These are phyloP conservation scores for Aspergillus calidoustus DNA, from an alignment of 2,329 filamentous ascomycete species.

Conservation along the genomic window DNA sequence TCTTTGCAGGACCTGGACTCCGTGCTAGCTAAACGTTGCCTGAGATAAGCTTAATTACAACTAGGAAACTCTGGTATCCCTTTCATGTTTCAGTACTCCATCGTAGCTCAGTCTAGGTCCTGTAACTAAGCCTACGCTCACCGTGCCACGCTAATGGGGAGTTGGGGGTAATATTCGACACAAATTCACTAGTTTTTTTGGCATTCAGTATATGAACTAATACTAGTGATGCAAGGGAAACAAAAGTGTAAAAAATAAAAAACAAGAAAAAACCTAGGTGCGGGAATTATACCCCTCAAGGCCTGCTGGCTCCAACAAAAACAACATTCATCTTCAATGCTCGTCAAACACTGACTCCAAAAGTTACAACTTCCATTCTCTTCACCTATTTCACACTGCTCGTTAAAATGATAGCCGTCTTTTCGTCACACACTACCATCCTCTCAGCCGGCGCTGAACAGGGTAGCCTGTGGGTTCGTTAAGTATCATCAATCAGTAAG, in stretches of 20 bases:
- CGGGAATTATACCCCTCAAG: constrained; percentile 1
- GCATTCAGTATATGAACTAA: constrained; percentile 13
- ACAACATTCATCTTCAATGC: background rate
- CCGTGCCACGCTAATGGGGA: background rate
- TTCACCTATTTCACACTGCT: background rate
- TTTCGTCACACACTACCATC: constrained; percentile 11
- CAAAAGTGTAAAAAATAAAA: background rate
- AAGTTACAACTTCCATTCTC: constrained; percentile 1
- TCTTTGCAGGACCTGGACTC: background rate
- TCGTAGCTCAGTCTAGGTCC: background rate
- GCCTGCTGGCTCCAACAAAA: constrained; percentile 7
- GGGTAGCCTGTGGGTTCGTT: constrained; percentile 17
- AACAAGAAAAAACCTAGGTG: constrained; percentile 9
- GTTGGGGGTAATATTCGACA: background rate
- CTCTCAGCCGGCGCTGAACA: background rate
- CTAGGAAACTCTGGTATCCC: background rate
- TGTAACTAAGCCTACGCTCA: background rate
- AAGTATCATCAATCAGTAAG: constrained; percentile 12
- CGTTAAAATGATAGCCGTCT: constrained; percentile 10
- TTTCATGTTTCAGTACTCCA: background rate
- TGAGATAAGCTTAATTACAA: background rate
- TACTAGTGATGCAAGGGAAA: constrained; percentile 6
- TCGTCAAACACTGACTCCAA: constrained; percentile 5
- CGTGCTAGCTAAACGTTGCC: background rate
- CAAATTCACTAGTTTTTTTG: constrained; percentile 8